Conservation (phyloP, 164 flowering plant species). For the Vitis amurensis region DNA sequence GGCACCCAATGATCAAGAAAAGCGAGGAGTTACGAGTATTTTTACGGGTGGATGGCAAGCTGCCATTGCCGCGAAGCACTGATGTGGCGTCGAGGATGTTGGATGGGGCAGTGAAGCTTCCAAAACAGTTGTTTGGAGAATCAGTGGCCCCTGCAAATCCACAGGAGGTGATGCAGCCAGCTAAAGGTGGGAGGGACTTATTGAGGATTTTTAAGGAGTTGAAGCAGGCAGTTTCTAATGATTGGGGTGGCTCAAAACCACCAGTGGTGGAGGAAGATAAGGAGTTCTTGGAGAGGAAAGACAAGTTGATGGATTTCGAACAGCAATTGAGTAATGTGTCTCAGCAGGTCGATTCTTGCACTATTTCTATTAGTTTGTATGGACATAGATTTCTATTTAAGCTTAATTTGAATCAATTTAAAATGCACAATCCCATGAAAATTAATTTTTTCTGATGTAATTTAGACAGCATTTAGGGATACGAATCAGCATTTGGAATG, state of each 20-base stretch:
- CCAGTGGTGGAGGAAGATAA: conserved; percentile 82
- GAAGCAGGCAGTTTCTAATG: conserved; percentile 84
- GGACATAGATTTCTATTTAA: conserved; percentile 9
- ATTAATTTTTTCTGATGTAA: too few species aligned
- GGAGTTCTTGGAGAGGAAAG: conserved; percentile 87
- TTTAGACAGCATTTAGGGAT: too few species aligned
- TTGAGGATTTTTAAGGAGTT: conserved; percentile 82
- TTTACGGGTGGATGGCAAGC: conserved; percentile 73
- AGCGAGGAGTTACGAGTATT: conserved; percentile 87
- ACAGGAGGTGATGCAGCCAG: conserved; percentile 76
- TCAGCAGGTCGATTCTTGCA: conserved; percentile 54
- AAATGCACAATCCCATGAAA: too few species aligned
- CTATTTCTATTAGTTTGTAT: neutral
- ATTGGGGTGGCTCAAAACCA: conserved; percentile 79
- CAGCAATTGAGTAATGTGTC: conserved; percentile 73
- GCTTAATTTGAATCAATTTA: conserved; percentile 3
- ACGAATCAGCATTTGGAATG: too few species aligned
- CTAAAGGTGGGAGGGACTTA: conserved; percentile 91
- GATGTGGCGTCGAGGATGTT: conserved; percentile 88
- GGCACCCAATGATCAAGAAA: conserved; percentile 71
- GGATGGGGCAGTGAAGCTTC: conserved; percentile 88
- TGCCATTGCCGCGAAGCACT: conserved; percentile 62
- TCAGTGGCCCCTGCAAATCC: conserved; percentile 35
- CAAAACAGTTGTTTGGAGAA: conserved; percentile 85
- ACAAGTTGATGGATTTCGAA: conserved; percentile 72